Percentiles rank a stretch among this genome's conserved stretches.
These are phyloP conservation scores for Phytophthora ramorum DNA, from an alignment of 352 stramenopile species.

Conservation along the genomic window DNA sequence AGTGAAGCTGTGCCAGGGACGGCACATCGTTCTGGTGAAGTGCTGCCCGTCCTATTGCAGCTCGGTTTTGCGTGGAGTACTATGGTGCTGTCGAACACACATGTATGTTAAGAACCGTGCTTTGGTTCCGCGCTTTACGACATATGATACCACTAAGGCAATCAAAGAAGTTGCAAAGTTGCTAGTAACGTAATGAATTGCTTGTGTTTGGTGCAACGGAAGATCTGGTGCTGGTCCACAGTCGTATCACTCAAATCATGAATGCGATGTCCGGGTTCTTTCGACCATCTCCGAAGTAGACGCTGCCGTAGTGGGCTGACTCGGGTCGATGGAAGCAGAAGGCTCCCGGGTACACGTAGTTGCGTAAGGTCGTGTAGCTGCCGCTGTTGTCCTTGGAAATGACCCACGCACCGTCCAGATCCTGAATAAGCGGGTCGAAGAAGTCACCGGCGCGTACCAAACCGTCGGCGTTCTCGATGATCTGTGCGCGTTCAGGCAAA, in stretches of 20 bases:
- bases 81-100: background rate
- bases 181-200: conserved; percentile 12
- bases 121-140: background rate
- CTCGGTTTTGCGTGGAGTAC: background rate
- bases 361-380: conserved; percentile 64
- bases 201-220: background rate
- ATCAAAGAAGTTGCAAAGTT: background rate
- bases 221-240: background rate
- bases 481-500: conserved; percentile 60
- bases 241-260: conserved; percentile 55
- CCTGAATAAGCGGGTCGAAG: conserved; percentile 69
- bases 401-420: conserved; percentile 71
- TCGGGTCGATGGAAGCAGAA: conserved; percentile 74
- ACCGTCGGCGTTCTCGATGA: conserved; percentile 56
- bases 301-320: conserved; percentile 57
- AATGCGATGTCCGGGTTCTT: conserved; percentile 81
- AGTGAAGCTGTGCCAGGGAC: background rate
- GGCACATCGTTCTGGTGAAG: background rate
- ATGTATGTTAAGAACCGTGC: background rate
- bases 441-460: conserved; percentile 75
- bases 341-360: conserved; percentile 67
- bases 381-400: conserved; percentile 74
- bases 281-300: conserved; percentile 83
- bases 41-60: background rate
- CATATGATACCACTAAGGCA: background rate